phyloP scores from a whole-genome alignment of 257 asterid genomes.

The Salvia hispanica region DNA sequence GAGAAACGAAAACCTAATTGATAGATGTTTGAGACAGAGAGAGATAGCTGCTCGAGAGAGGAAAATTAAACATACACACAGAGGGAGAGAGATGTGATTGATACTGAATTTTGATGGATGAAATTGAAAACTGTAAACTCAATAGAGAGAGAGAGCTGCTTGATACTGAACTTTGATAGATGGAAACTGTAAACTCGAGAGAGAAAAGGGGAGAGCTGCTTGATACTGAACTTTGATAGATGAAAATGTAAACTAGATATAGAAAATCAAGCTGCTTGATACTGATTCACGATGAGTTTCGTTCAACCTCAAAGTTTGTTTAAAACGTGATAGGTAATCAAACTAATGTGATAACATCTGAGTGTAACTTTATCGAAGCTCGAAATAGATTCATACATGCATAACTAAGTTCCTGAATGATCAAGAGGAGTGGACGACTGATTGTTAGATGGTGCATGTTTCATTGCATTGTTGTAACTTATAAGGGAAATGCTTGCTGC shows the following conservation, averaged over 20 bases:
- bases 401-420: not conserved
- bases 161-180: not conserved
- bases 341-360: not conserved
- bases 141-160: not conserved
- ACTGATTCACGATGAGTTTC: not conserved
- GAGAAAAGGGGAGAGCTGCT: not conserved
- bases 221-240: not conserved
- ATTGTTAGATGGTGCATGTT: not conserved
- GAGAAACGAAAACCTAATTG: not conserved
- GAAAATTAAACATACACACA: too few species aligned
- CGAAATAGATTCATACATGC: not conserved
- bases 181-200: not conserved
- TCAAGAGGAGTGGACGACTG: constrained; percentile 2
- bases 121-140: too few species aligned
- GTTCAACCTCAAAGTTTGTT: not conserved
- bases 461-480: not conserved
- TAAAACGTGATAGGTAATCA: too few species aligned
- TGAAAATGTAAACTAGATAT: not conserved
- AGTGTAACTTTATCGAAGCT: not conserved
- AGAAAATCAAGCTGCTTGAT: constrained; percentile 6
- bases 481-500: not conserved
- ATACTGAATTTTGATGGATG: too few species aligned
- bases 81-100: too few species aligned
- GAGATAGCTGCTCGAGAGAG: not conserved
- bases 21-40: not conserved